Evolutionary conservation across 2,329 filamentous ascomycete genomes (phyloP).

Genomic region (Cordyceps cicadae): DNA sequence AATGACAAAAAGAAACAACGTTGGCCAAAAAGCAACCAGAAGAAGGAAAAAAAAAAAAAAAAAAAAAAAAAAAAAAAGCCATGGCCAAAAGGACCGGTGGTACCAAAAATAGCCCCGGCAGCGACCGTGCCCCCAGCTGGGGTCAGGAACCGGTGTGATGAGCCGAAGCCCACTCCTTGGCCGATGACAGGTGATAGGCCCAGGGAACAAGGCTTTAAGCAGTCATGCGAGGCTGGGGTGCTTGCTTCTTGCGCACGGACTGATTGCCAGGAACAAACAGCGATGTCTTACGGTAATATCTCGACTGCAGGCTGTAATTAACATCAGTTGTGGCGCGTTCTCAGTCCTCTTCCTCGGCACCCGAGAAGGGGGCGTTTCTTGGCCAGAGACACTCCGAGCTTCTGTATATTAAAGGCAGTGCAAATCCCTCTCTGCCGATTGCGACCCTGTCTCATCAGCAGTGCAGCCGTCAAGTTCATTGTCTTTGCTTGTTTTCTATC

Average conservation of each 20-base stretch:
- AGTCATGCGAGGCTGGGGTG: background rate
- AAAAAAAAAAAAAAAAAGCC: background rate
- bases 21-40: background rate
- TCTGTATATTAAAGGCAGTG: background rate
- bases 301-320: background rate
- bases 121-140: background rate
- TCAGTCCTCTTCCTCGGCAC: background rate
- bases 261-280: conserved; percentile 6
- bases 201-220: background rate
- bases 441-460: conserved; percentile 6
- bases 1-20: background rate
- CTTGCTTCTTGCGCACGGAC: conserved; percentile 1
- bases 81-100: background rate
- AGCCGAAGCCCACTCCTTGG: background rate
- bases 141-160: conserved; percentile 5
- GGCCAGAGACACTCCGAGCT: background rate
- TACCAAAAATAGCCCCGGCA: conserved; percentile 1
- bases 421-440: background rate
- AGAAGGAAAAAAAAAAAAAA: background rate
- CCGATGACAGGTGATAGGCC: background rate
- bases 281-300: conserved; percentile 4
- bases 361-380: background rate
- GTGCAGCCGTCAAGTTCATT: conserved; percentile 2
- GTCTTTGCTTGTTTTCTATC: background rate
- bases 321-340: conserved; percentile 6